Percentiles rank a stretch among this genome's conserved stretches.
Conservation (phyloP, 345 rosid genomes). For the Hypericum androsaemum region DNA sequence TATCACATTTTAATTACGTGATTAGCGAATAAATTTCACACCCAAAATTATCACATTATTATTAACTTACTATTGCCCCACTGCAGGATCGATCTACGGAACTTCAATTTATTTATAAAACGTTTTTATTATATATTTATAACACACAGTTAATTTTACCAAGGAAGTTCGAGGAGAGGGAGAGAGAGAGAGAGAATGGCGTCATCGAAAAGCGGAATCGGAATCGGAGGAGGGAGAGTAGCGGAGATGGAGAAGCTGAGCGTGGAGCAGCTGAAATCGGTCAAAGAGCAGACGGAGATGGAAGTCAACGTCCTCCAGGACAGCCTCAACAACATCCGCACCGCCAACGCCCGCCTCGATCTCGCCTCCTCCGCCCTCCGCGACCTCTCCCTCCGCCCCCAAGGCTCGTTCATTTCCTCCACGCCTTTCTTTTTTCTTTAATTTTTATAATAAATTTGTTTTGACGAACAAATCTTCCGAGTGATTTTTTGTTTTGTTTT, state of each 20-base stretch:
- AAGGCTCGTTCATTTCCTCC: constrained; percentile 25
- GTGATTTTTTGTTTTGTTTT: too few species aligned
- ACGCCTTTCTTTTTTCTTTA: constrained; percentile 1
- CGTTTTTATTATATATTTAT: neutral
- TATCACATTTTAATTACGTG: too few species aligned
- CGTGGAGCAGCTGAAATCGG: constrained; percentile 71
- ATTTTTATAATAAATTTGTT: neutral
- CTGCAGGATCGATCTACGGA: constrained; percentile 74
- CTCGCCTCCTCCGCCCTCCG: constrained; percentile 65
- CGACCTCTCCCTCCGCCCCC: constrained; percentile 73
- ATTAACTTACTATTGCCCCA: too few species aligned
- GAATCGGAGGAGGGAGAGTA: constrained; percentile 1
- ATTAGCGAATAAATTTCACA: too few species aligned
- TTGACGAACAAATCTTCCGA: neutral
- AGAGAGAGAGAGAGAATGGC: neutral
- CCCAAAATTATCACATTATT: too few species aligned
- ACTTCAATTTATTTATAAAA: constrained; percentile 82
- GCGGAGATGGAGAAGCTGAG: constrained; percentile 67
- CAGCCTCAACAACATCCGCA: constrained; percentile 91
- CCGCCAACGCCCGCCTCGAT: constrained; percentile 86
- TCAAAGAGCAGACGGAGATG: constrained; percentile 79
- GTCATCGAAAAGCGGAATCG: constrained; percentile 5
- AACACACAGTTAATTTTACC: neutral
- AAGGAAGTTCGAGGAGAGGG: neutral
- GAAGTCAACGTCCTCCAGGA: constrained; percentile 88